Percentiles rank a stretch among this genome's conserved stretches.
Evolutionary conservation across 148 eudicot genomes (phyloP).

Genomic region (Suaeda aralocaspica): DNA sequence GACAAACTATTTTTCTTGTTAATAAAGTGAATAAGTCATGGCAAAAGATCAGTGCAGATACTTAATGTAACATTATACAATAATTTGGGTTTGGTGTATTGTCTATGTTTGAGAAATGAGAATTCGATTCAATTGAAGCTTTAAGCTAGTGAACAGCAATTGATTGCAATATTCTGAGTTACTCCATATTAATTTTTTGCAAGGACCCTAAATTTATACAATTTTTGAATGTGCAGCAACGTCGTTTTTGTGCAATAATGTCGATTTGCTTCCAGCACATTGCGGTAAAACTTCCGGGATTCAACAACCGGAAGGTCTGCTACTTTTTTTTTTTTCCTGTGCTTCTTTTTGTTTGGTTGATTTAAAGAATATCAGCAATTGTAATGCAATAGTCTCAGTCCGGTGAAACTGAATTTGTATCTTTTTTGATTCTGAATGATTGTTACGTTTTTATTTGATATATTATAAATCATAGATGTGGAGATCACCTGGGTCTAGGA

Average conservation of each 20-base stretch:
- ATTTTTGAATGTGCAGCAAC: neutral
- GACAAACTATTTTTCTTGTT: too few species aligned
- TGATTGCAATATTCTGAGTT: too few species aligned
- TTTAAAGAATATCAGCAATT: neutral
- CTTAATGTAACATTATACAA: too few species aligned
- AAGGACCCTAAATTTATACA: neutral
- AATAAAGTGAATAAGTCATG: too few species aligned
- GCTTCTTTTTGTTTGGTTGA: neutral
- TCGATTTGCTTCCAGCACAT: constrained; percentile 23
- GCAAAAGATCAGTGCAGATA: too few species aligned
- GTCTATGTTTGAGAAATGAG: too few species aligned
- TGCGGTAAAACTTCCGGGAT: constrained; percentile 29
- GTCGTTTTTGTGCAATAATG: constrained; percentile 24
- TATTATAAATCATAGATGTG: constrained; percentile 28
- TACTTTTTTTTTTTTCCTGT: neutral
- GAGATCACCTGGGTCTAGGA: constrained; percentile 26
- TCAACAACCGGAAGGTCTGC: constrained; percentile 30
- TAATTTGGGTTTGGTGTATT: too few species aligned
- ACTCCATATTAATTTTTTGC: too few species aligned
- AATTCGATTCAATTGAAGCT: too few species aligned
- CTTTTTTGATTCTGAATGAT: neutral
- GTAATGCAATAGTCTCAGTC: neutral
- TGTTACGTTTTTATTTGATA: neutral
- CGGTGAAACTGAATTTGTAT: neutral
- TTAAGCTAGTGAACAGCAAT: too few species aligned